Base-by-base conservation (phyloP, 345 rosid species). In the Camelina hispida region DNA sequence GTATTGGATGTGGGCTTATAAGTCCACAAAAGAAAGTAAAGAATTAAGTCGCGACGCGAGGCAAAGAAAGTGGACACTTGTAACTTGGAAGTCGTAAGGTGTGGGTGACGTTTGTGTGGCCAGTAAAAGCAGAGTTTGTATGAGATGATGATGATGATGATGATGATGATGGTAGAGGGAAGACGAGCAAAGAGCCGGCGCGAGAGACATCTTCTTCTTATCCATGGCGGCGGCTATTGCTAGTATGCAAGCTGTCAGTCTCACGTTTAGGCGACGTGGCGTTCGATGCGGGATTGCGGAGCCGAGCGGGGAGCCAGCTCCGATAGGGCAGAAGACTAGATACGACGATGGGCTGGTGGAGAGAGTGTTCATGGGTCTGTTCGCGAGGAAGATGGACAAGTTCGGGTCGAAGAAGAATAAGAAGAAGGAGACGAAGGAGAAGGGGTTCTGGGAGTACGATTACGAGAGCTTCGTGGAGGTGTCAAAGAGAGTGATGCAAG, bases 351-450 rank as follows among this genome's bases (percentile, higher is more conserved):
- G 97, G 64, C 83, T 87, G 50, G 82, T 87, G 40, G 97, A 80
- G 84, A 91, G 84, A 82, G 89, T 79, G 62, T 94, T 91, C 87
- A 90, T 91, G 96, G 83, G 87, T 4, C 82, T 91, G 4, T 91
- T 94, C 72, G 93, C 97, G 0, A 83, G 89, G 43, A 94, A 94
- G 80, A 91, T 94, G 97, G 90, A 90, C 83, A 91, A 84, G 66
- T 94, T 90, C 43, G 96, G 91, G 1, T 57, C 67, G 0, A 62
- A 44, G 42, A 76, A 55, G 40, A 69, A 25, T 25, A 25, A 44
- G 57, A 74, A 54, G 18, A 32, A 63, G 4, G 75, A 85, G 8
- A 67, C 23, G 22, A 82, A 81, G 22, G 65, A 80, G 68, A 62
- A 81, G 75, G 86, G 93, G 7, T 81, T 82, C 79, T 77, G 83